phyloP scores from a whole-genome alignment of 805 yeast species.

The Citeromyces matritensis region DNA sequence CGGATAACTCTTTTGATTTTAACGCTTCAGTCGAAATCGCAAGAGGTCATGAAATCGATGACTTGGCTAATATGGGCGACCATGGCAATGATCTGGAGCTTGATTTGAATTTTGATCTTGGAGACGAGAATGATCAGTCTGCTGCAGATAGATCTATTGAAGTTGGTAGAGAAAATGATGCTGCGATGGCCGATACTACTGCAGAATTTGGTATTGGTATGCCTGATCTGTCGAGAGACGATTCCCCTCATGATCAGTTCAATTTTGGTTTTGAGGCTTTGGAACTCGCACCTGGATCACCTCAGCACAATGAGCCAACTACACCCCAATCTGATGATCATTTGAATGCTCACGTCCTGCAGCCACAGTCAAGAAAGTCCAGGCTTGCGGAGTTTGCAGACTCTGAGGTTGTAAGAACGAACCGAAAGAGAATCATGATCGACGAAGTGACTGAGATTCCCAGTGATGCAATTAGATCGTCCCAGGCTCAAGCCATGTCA shows the following conservation, averaged over 20 bases:
- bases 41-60: slow-evolving; percentile 26
- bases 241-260: slow-evolving; percentile 4
- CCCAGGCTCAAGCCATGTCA: slow-evolving; percentile 2
- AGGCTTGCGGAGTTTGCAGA: slow-evolving; percentile 11
- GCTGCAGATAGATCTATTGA: slow-evolving; percentile 30
- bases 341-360: neutral
- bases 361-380: slow-evolving; percentile 5
- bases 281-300: slow-evolving; percentile 2
- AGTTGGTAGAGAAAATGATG: slow-evolving; percentile 26
- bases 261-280: slow-evolving; percentile 1
- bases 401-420: slow-evolving; percentile 29
- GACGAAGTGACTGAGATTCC: slow-evolving; percentile 29
- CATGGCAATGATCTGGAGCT: slow-evolving; percentile 14
- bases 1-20: slow-evolving; percentile 5
- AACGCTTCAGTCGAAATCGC: slow-evolving; percentile 59
- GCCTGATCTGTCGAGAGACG: slow-evolving; percentile 12
- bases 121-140: slow-evolving; percentile 6
- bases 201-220: slow-evolving; percentile 17
- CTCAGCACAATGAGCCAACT: slow-evolving; percentile 4
- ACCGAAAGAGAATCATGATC: slow-evolving; percentile 25
- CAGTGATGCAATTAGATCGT: slow-evolving; percentile 14
- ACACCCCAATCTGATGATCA: slow-evolving; percentile 3
- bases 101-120: slow-evolving; percentile 17
- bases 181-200: neutral
- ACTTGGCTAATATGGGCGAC: slow-evolving; percentile 10